A percentile compares a stretch with the other conserved stretches of the same genome.
Evolutionary conservation across 495 filamentous ascomycete species (phyloP).

Genomic region (Penicillium samsonianum): DNA sequence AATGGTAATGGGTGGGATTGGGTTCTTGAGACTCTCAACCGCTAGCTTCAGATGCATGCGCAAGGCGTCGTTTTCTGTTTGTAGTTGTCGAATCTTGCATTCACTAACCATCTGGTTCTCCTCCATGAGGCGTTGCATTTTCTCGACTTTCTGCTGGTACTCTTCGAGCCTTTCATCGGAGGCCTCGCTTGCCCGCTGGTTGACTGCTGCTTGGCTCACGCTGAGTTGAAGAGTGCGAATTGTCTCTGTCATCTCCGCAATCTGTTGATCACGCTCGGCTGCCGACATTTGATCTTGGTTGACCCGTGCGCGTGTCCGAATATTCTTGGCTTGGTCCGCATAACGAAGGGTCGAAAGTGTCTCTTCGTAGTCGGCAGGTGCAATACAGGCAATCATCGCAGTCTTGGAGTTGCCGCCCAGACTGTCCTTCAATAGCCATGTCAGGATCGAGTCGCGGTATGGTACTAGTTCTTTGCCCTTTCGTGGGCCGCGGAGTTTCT

Average conservation of each 20-base stretch:
- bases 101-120: slow-evolving; percentile 85
- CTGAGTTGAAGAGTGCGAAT: slow-evolving; percentile 81
- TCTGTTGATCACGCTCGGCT: slow-evolving; percentile 90
- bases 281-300: slow-evolving; percentile 89
- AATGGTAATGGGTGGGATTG: slow-evolving; percentile 59
- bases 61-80: slow-evolving; percentile 87
- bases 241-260: slow-evolving; percentile 88
- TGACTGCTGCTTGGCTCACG: slow-evolving; percentile 54
- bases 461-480: slow-evolving; percentile 75
- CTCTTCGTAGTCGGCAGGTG: slow-evolving; percentile 94
- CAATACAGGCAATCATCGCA: slow-evolving; percentile 98
- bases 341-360: slow-evolving; percentile 95
- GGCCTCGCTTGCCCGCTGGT: slow-evolving; percentile 51
- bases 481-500: slow-evolving; percentile 53
- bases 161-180: slow-evolving; percentile 80
- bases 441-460: slow-evolving; percentile 95
- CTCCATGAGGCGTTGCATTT: slow-evolving; percentile 92
- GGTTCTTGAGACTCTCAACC: slow-evolving; percentile 83
- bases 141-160: slow-evolving; percentile 81
- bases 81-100: slow-evolving; percentile 82
- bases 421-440: slow-evolving; percentile 93
- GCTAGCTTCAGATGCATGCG: slow-evolving; percentile 82
- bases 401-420: slow-evolving; percentile 96
- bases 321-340: slow-evolving; percentile 95
- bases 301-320: slow-evolving; percentile 92